phyloP scores from a whole-genome alignment of 352 stramenopile genomes.

The Phytophthora hybrid region DNA sequence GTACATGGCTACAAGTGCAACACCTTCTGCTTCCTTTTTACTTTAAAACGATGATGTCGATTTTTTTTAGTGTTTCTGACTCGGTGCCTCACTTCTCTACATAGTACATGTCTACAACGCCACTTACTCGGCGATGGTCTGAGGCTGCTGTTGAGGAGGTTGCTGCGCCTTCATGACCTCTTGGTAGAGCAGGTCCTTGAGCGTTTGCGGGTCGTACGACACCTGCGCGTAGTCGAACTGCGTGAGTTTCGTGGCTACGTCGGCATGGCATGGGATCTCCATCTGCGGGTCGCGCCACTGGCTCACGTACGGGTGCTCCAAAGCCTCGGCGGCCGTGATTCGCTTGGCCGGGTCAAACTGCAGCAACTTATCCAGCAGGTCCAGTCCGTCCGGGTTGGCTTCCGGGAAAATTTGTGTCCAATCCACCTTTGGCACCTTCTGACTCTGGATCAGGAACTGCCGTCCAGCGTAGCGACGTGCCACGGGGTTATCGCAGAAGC shows the following conservation, averaged over 20 bases:
- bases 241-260: slow-evolving; percentile 63
- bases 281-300: slow-evolving; percentile 77
- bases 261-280: slow-evolving; percentile 60
- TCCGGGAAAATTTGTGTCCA: slow-evolving; percentile 84
- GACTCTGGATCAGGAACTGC: slow-evolving; percentile 82
- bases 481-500: slow-evolving; percentile 87
- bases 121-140: slow-evolving; percentile 33
- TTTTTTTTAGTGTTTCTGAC: slow-evolving; percentile 1
- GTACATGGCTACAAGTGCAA: neutral
- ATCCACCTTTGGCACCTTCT: slow-evolving; percentile 76
- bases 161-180: slow-evolving; percentile 82
- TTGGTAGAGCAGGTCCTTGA: slow-evolving; percentile 86
- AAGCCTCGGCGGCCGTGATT: slow-evolving; percentile 84
- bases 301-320: slow-evolving; percentile 92
- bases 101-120: slow-evolving; percentile 28
- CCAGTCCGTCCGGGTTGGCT: slow-evolving; percentile 86
- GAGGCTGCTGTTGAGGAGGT: slow-evolving; percentile 17
- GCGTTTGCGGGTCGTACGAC: slow-evolving; percentile 68
- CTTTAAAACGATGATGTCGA: slow-evolving; percentile 28
- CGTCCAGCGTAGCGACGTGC: slow-evolving; percentile 83
- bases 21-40: neutral
- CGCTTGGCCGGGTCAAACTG: slow-evolving; percentile 89
- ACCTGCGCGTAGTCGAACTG: slow-evolving; percentile 84
- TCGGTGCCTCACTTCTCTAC: slow-evolving; percentile 27
- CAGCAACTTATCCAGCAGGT: slow-evolving; percentile 88